phyloP scores from a whole-genome alignment of 2,329 filamentous ascomycete genomes.

The Juglanconis sp. region DNA sequence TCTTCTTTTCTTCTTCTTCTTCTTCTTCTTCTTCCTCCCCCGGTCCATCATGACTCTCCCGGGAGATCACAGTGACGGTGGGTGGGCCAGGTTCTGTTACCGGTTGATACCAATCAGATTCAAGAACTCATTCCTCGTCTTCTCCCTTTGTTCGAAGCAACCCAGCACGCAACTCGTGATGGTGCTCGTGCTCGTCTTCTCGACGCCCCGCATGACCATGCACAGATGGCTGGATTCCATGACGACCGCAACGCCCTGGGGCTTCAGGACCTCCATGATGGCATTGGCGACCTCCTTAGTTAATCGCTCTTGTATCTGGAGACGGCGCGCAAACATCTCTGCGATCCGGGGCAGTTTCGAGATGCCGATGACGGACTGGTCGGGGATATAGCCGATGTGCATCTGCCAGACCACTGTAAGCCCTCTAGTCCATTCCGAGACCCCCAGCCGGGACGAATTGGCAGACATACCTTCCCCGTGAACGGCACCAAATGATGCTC shows the following conservation, averaged over 20 bases:
- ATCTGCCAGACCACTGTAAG: constrained; percentile 55
- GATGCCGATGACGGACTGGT: constrained; percentile 85
- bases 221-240: constrained; percentile 97
- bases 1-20: constrained; percentile 44
- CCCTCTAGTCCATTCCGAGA: not conserved
- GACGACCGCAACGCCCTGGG: constrained; percentile 92
- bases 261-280: constrained; percentile 87
- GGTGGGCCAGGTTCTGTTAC: not conserved
- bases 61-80: too few species aligned
- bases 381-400: constrained; percentile 98
- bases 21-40: constrained; percentile 2
- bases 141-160: constrained; percentile 86
- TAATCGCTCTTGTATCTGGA: constrained; percentile 94
- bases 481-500: constrained; percentile 98
- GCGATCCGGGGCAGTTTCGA: constrained; percentile 95
- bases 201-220: constrained; percentile 98
- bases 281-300: constrained; percentile 95
- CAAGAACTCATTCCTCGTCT: constrained; percentile 93
- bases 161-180: constrained; percentile 98
- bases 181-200: constrained; percentile 82
- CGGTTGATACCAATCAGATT: constrained; percentile 68
- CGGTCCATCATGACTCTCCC: too few species aligned
- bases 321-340: constrained; percentile 89
- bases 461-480: constrained; percentile 71
- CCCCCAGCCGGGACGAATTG: not conserved